Conservation (phyloP, 257 asterid genomes). For the Rauvolfia tetraphylla region DNA sequence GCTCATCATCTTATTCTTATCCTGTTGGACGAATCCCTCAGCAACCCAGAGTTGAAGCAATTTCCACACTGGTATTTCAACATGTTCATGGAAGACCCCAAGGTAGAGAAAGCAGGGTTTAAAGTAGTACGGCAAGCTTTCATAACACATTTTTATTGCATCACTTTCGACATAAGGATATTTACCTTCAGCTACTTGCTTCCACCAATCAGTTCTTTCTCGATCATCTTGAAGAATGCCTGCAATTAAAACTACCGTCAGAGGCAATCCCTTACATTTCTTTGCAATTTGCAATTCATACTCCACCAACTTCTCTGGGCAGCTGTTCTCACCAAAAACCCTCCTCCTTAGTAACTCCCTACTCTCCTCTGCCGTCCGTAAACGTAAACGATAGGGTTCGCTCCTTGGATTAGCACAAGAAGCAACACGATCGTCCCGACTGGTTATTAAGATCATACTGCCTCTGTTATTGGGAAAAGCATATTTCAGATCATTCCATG, state of each 20-base stretch:
- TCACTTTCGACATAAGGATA: no score
- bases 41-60: constrained; percentile 14
- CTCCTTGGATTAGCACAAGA: neutral
- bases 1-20: fast-evolving
- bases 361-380: neutral
- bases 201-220: constrained; percentile 15
- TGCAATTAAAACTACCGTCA: constrained; percentile 28
- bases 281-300: neutral
- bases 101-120: constrained; percentile 15
- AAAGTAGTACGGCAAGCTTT: neutral
- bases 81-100: constrained; percentile 12
- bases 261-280: constrained; percentile 14
- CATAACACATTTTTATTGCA: neutral
- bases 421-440: neutral
- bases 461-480: constrained; percentile 1
- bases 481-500: constrained; percentile 5
- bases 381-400: neutral
- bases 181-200: constrained; percentile 13
- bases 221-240: constrained; percentile 20
- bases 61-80: neutral
- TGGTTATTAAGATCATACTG: constrained; percentile 14
- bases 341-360: constrained; percentile 16
- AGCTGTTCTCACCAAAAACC: constrained; percentile 10
- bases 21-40: constrained; percentile 1
- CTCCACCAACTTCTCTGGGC: constrained; percentile 5